Evolutionary conservation across 441 rosid genomes (phyloP).

Genomic region (Sinapis alba): DNA sequence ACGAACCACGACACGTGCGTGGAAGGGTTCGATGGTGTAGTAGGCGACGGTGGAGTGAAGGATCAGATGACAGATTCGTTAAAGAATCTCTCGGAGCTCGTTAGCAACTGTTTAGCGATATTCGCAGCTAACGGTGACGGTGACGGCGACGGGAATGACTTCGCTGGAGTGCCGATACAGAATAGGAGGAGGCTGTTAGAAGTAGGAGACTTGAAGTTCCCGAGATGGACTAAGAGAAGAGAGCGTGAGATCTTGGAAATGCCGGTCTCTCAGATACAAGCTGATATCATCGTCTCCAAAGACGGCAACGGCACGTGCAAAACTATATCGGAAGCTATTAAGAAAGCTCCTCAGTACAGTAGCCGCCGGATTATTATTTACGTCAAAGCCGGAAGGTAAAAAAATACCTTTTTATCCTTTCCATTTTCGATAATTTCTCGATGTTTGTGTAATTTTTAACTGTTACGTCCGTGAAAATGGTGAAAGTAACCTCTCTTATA

Average conservation of each 20-base stretch:
- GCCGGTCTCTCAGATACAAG: slow-evolving; percentile 66
- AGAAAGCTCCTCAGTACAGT: slow-evolving; percentile 80
- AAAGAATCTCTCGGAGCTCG: slow-evolving; percentile 83
- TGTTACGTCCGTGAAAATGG: slow-evolving; percentile 25
- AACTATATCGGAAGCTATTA: slow-evolving; percentile 85
- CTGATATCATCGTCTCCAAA: slow-evolving; percentile 79
- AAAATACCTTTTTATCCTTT: not conserved
- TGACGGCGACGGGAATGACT: slow-evolving; percentile 43
- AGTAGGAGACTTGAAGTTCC: slow-evolving; percentile 38
- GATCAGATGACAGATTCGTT: slow-evolving; percentile 54
- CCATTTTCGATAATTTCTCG: not conserved
- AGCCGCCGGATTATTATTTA: slow-evolving; percentile 80
- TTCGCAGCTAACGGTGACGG: slow-evolving; percentile 46
- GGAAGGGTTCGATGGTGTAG: slow-evolving; percentile 68
- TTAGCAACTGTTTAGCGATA: slow-evolving; percentile 84
- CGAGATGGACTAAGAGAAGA: slow-evolving; percentile 63
- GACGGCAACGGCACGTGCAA: slow-evolving; percentile 81
- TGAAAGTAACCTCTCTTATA: not conserved
- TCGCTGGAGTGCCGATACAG: slow-evolving; percentile 84
- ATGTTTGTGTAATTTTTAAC: slow-evolving; percentile 2
- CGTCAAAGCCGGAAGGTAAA: slow-evolving; percentile 92
- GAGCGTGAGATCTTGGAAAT: slow-evolving; percentile 59
- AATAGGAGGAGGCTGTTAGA: slow-evolving; percentile 49
- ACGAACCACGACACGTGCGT: slow-evolving; percentile 93
- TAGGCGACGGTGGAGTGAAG: slow-evolving; percentile 57